phyloP scores from a whole-genome alignment of 768 basidiomycete species.

The Phaeolepiota aurea region DNA sequence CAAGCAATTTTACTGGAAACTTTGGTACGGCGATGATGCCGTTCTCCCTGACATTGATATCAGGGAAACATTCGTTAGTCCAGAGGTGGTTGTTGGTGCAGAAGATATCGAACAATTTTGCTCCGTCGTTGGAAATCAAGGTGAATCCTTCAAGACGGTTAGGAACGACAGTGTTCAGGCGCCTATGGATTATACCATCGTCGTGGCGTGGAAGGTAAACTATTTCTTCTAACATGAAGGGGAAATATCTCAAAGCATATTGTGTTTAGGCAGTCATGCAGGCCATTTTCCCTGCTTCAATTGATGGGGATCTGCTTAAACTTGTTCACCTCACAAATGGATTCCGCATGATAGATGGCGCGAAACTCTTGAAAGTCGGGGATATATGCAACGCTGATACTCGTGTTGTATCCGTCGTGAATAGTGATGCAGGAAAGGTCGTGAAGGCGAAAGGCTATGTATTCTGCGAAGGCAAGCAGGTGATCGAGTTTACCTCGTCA shows the following conservation, averaged over 20 bases:
- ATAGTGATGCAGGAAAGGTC: conserved; percentile 86
- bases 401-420: conserved; percentile 81
- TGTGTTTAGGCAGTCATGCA: too few species aligned
- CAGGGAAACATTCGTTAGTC: conserved; percentile 77
- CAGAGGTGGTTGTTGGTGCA: conserved; percentile 77
- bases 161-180: conserved; percentile 69
- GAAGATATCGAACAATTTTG: conserved; percentile 83
- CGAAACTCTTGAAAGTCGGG: conserved; percentile 69
- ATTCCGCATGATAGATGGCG: conserved; percentile 81
- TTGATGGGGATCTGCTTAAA: conserved; percentile 92
- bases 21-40: conserved; percentile 92
- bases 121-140: conserved; percentile 87
- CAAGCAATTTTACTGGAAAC: conserved; percentile 96
- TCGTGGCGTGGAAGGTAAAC: conserved; percentile 94
- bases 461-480: conserved; percentile 63
- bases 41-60: conserved; percentile 72
- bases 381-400: conserved; percentile 90
- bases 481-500: conserved; percentile 89
- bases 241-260: too few species aligned
- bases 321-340: conserved; percentile 97
- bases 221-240: too few species aligned
- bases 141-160: conserved; percentile 78
- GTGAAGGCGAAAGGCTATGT: conserved; percentile 82
- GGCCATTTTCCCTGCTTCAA: conserved; percentile 85
- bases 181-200: conserved; percentile 99